phyloP scores from a whole-genome alignment of 176 grass and related monocot genomes.

The Poa pratensis region DNA sequence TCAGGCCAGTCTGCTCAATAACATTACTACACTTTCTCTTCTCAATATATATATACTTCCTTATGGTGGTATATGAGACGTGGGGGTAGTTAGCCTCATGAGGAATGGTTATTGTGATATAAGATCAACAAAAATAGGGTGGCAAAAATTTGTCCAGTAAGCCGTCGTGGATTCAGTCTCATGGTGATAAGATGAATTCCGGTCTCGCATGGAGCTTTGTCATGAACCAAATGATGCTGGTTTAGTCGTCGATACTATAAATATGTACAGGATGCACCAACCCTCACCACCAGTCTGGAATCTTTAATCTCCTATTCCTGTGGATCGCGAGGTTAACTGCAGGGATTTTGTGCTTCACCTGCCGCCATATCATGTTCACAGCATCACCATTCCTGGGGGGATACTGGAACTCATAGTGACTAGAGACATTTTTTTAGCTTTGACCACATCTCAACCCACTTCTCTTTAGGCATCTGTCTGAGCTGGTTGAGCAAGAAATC shows the following conservation, averaged over 20 bases:
- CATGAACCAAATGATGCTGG: not conserved
- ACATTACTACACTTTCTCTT: constrained; percentile 10
- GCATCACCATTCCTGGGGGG: constrained; percentile 71
- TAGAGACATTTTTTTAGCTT: constrained; percentile 74
- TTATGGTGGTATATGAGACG: too few relatives aligned
- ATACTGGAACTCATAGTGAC: constrained; percentile 79
- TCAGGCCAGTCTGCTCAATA: constrained; percentile 4
- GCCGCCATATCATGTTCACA: constrained; percentile 86
- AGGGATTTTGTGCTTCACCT: constrained; percentile 76
- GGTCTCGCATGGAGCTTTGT: constrained; percentile 10
- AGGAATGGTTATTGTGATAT: too few relatives aligned
- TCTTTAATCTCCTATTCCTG: constrained; percentile 78
- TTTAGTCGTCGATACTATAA: not conserved
- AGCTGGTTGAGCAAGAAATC: constrained; percentile 74
- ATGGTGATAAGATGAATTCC: constrained; percentile 25
- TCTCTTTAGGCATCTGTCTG: constrained; percentile 64
- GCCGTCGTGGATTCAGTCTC: not conserved
- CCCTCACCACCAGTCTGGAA: constrained; percentile 85
- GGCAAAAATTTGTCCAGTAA: too few relatives aligned
- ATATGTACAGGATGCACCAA: constrained; percentile 36
- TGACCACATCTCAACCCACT: constrained; percentile 80
- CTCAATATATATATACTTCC: not conserved
- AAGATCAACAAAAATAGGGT: too few relatives aligned
- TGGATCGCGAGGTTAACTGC: constrained; percentile 74
- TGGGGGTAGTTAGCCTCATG: not conserved